Base-by-base conservation (phyloP, 257 asterid genomes). In the Solanum virginianum region DNA sequence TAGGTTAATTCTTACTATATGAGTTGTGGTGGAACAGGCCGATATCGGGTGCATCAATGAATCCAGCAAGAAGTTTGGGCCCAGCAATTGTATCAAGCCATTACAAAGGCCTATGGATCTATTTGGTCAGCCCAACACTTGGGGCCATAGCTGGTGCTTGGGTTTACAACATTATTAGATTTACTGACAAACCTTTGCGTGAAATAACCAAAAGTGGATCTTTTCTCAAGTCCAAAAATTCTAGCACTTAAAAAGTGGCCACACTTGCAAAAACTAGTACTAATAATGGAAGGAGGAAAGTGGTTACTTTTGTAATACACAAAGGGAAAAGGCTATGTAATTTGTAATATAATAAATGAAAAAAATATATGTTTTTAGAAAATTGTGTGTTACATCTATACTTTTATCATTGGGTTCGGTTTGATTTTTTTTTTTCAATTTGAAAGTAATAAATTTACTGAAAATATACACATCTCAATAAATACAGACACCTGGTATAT, bases 41-140 rank as follows among this genome's bases (percentile, higher is more conserved):
- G 1, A 90, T 95, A 15, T 93, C 98, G 0, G 98, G 98, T 65
- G 98, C 98, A 29, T 95, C 98, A n/a, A 95, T 95, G 98, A 95
- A 95, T 74, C 98, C 98, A 79, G 97, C 98, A 82, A 91, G 98
- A 87, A 94, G 96, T 90, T 88, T 95, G 49, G 98, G 98, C 20
- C 98, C 98, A 55, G 97, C 98, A 24, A 89, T 95, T 24, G 98
- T 93, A 0, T 93, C 96, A 12, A 87, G 59, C 83, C 79, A 90
- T 0, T 95, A 84, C 87, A 84, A 47, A 16, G 93, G 96, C 1
- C 45, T 95, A 63, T 95, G 98, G 98, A 91, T 95, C 49, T 95
- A 95, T 79, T 51, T 94, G 13, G 63, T 94, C 22, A 95, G 97
- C 70, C 98, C 98, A 55, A 93, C 85, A 5, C 89, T 92, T 9